A percentile compares a stretch with the other conserved stretches of the same genome.
Conservation (phyloP, 768 basidiomycete species). For the Suillus occidentalis region DNA sequence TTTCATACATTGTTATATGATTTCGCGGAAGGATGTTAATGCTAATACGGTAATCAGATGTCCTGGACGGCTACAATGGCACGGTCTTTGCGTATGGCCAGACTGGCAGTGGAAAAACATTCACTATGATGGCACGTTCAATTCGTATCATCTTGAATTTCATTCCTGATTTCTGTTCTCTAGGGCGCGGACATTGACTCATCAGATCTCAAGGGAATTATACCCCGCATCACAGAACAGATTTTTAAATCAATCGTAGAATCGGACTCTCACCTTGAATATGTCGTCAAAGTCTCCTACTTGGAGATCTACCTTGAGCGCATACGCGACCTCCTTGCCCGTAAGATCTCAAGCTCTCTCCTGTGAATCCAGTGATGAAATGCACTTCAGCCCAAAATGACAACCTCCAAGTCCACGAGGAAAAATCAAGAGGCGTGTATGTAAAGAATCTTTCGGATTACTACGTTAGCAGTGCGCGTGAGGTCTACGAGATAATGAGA, state of each 20-base stretch:
- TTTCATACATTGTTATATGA: not conserved
- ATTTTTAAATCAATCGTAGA: conserved; percentile 98
- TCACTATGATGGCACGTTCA: conserved; percentile 91
- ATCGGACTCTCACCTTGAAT: conserved; percentile 93
- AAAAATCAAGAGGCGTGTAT: conserved; percentile 96
- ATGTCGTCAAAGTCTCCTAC: conserved; percentile 98
- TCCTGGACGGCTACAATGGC: conserved; percentile 97
- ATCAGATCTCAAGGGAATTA: conserved; percentile 91
- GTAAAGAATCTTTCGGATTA: conserved; percentile 97
- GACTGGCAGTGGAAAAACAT: conserved; percentile 95
- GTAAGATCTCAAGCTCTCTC: conserved; percentile 48
- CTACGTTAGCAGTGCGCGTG: conserved; percentile 92
- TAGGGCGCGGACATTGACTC: conserved; percentile 98
- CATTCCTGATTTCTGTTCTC: conserved; percentile 7
- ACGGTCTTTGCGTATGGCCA: conserved; percentile 98
- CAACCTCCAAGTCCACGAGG: conserved; percentile 97
- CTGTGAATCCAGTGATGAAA: not conserved
- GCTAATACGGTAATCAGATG: conserved; percentile 58
- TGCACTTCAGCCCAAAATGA: conserved; percentile 81
- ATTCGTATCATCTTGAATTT: conserved; percentile 6
- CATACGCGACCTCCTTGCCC: conserved; percentile 91
- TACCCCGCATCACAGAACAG: conserved; percentile 97
- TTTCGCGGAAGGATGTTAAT: not conserved
- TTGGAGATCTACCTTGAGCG: conserved; percentile 99
- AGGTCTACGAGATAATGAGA: conserved; percentile 99